Evolutionary conservation across 331 rosid genomes (phyloP).

Genomic region (Rosa hybrid): DNA sequence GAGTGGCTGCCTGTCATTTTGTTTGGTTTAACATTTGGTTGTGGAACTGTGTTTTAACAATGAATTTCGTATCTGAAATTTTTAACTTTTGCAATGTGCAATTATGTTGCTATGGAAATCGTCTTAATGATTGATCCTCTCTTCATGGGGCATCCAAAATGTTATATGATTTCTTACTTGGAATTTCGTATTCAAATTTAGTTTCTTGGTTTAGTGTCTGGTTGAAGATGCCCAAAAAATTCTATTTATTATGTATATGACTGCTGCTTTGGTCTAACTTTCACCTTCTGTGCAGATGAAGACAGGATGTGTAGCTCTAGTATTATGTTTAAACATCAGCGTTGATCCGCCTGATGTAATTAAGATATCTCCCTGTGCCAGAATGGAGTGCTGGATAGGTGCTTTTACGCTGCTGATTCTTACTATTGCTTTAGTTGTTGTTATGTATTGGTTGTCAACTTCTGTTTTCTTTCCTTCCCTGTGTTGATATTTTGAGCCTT

Average conservation of each 20-base stretch:
- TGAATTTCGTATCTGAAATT: neutral
- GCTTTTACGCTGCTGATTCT: conserved; percentile 36
- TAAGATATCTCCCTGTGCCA: conserved; percentile 98
- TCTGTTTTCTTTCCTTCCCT: neutral
- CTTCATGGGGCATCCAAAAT: neutral
- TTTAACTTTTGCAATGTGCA: neutral
- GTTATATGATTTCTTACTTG: neutral
- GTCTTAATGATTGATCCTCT: neutral
- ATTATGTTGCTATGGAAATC: neutral
- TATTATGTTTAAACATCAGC: conserved; percentile 90
- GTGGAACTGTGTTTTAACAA: neutral
- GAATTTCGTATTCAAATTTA: neutral
- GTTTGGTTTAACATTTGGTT: neutral
- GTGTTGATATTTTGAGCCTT: neutral
- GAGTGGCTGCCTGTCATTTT: neutral
- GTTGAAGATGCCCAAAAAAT: conserved; percentile 21
- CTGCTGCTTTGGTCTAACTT: conserved; percentile 44
- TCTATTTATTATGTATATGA: conserved; percentile 12
- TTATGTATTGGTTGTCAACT: conserved; percentile 21
- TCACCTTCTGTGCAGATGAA: conserved; percentile 72
- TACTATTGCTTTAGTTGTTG: conserved; percentile 15
- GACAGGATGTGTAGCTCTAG: conserved; percentile 99
- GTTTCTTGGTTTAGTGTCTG: conserved; percentile 13
- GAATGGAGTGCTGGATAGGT: conserved; percentile 99
- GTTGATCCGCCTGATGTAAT: conserved; percentile 99